These are phyloP conservation scores for Pestalotiopsis sp. DNA, from an alignment of 2,329 filamentous ascomycete genomes.

Conservation along the genomic window DNA sequence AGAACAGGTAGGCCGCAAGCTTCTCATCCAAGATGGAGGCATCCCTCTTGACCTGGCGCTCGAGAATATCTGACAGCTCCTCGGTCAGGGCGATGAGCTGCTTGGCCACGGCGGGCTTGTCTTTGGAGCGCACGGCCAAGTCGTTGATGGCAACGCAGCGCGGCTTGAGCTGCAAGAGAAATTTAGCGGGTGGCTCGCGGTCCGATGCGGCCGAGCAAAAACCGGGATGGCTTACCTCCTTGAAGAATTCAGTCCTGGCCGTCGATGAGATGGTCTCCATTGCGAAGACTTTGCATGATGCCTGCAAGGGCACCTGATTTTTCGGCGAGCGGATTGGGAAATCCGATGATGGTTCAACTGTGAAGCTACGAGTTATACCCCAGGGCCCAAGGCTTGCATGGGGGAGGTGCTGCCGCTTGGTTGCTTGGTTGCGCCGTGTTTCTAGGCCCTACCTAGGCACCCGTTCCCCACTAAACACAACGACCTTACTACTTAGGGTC, in stretches of 20 bases:
- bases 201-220: conserved; percentile 2
- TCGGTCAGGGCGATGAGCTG: conserved; percentile 49
- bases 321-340: neutral
- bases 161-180: conserved; percentile 58
- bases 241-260: conserved; percentile 33
- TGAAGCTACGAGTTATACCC: neutral
- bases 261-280: conserved; percentile 27
- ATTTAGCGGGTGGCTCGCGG: conserved; percentile 13
- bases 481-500: too few species aligned
- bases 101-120: conserved; percentile 42
- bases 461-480: neutral
- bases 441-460: too few species aligned
- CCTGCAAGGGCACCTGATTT: neutral
- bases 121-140: conserved; percentile 52
- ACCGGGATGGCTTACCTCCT: conserved; percentile 27
- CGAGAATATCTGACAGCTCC: conserved; percentile 49
- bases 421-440: neutral
- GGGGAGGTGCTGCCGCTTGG: neutral
- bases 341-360: neutral
- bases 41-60: conserved; percentile 45
- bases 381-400: neutral
- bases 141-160: conserved; percentile 63
- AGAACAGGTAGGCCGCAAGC: conserved; percentile 92
- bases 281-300: conserved; percentile 13
- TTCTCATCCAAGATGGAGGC: conserved; percentile 70